Evolutionary conservation across 805 yeast genomes (phyloP).

Genomic region (Cyberlindnera bimundalis): DNA sequence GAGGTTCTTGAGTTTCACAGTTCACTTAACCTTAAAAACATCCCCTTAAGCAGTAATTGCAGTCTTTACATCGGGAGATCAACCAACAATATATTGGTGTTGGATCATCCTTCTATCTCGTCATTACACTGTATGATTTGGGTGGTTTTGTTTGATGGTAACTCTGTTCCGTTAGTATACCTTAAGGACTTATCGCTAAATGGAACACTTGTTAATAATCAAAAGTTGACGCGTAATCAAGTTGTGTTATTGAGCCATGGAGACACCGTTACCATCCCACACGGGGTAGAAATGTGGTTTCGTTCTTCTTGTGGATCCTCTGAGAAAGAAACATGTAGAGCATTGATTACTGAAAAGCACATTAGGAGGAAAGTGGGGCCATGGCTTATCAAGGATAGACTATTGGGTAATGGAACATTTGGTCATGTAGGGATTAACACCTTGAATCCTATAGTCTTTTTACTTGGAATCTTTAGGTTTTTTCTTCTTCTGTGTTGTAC

Average conservation of each 20-base stretch:
- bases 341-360: constrained; percentile 21
- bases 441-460: neutral
- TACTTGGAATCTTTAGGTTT: neutral
- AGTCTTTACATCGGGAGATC: constrained; percentile 44
- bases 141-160: constrained; percentile 48
- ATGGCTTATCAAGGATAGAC: constrained; percentile 42
- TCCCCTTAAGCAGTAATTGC: constrained; percentile 30
- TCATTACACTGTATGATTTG: constrained; percentile 45
- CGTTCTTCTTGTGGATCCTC: constrained; percentile 15
- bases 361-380: constrained; percentile 25
- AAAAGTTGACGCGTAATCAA: constrained; percentile 29
- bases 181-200: constrained; percentile 49
- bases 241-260: constrained; percentile 34
- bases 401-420: constrained; percentile 56
- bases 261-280: constrained; percentile 39
- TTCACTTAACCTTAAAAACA: too few relatives aligned
- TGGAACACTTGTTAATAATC: constrained; percentile 46
- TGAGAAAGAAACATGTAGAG: constrained; percentile 14
- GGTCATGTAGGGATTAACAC: constrained; percentile 41
- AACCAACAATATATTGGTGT: constrained; percentile 29
- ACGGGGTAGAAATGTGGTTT: constrained; percentile 27
- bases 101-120: constrained; percentile 41
- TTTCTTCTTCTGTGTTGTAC: neutral
- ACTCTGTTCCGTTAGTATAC: constrained; percentile 44
- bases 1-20: too few relatives aligned